These are phyloP conservation scores for Zymoseptoria pseudotritici DNA, from an alignment of 2,329 filamentous ascomycete genomes.

Conservation along the genomic window DNA sequence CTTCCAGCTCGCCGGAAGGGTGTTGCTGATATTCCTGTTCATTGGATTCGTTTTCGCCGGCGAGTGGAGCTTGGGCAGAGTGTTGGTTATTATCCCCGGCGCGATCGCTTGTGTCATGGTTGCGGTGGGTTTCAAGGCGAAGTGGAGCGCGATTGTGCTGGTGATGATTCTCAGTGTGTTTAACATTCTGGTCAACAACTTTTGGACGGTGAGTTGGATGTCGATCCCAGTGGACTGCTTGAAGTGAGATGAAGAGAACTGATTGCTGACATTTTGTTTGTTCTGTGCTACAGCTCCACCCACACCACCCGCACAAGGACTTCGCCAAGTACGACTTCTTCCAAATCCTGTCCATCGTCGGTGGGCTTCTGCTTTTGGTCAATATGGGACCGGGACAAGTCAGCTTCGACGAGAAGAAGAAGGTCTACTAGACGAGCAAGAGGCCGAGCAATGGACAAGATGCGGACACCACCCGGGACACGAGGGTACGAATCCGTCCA, in stretches of 20 bases:
- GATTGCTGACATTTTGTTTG: slow-evolving; percentile 3
- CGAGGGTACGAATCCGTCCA: not conserved
- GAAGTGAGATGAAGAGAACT: too few species aligned
- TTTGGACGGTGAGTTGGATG: slow-evolving; percentile 78
- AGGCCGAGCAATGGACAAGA: not conserved
- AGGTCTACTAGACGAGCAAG: slow-evolving; percentile 67
- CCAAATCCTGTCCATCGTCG: slow-evolving; percentile 97
- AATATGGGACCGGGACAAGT: slow-evolving; percentile 98
- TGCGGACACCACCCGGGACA: not conserved
- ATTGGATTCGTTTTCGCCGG: slow-evolving; percentile 93
- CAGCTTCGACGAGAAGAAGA: slow-evolving; percentile 99
- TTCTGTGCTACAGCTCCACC: slow-evolving; percentile 63
- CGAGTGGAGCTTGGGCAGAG: slow-evolving; percentile 81
- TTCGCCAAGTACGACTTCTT: slow-evolving; percentile 99
- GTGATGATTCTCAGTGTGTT: slow-evolving; percentile 94
- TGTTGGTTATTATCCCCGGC: slow-evolving; percentile 76
- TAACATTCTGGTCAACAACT: slow-evolving; percentile 98
- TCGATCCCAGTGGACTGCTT: not conserved
- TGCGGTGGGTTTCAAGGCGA: slow-evolving; percentile 98
- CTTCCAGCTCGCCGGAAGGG: slow-evolving; percentile 93
- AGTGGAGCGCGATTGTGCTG: slow-evolving; percentile 92
- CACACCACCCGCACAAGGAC: slow-evolving; percentile 98
- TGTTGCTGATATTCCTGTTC: slow-evolving; percentile 96
- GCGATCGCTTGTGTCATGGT: slow-evolving; percentile 96
- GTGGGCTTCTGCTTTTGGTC: slow-evolving; percentile 88